Evolutionary conservation across 352 stramenopile species (phyloP).

Genomic region (Phytopythium aichiense): DNA sequence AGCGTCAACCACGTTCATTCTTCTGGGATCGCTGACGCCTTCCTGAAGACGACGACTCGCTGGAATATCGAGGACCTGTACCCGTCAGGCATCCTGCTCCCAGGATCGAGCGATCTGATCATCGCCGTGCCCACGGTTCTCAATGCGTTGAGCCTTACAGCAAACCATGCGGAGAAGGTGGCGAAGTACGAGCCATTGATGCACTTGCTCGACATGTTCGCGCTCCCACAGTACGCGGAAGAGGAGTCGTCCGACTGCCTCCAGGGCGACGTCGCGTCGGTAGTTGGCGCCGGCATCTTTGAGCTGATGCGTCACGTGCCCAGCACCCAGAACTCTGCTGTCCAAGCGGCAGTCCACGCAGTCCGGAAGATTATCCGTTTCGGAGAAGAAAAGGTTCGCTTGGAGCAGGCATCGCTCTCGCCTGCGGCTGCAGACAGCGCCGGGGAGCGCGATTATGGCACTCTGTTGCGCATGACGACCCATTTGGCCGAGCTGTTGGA

Average conservation of each 20-base stretch:
- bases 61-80: slow-evolving; percentile 66
- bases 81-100: slow-evolving; percentile 44
- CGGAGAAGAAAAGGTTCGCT: slow-evolving; percentile 45
- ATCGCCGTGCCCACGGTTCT: slow-evolving; percentile 94
- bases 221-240: slow-evolving; percentile 83
- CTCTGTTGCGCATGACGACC: slow-evolving; percentile 57
- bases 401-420: slow-evolving; percentile 6
- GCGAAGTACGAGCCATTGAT: slow-evolving; percentile 88
- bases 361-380: slow-evolving; percentile 90
- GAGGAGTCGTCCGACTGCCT: slow-evolving; percentile 86
- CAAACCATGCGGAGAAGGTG: slow-evolving; percentile 88
- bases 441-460: slow-evolving; percentile 17
- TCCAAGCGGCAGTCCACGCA: slow-evolving; percentile 87
- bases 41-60: slow-evolving; percentile 89
- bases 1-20: slow-evolving; percentile 94
- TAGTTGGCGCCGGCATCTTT: slow-evolving; percentile 93
- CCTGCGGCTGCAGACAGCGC: not conserved
- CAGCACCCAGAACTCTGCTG: slow-evolving; percentile 76
- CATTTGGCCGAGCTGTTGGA: slow-evolving; percentile 93
- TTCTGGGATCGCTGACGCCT: slow-evolving; percentile 89
- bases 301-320: slow-evolving; percentile 96
- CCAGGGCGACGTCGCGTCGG: slow-evolving; percentile 90
- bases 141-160: slow-evolving; percentile 91
- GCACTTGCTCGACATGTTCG: slow-evolving; percentile 90
- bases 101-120: slow-evolving; percentile 91